These are phyloP conservation scores for Chaetomium tenue DNA, from an alignment of 495 filamentous ascomycete species.

Conservation along the genomic window DNA sequence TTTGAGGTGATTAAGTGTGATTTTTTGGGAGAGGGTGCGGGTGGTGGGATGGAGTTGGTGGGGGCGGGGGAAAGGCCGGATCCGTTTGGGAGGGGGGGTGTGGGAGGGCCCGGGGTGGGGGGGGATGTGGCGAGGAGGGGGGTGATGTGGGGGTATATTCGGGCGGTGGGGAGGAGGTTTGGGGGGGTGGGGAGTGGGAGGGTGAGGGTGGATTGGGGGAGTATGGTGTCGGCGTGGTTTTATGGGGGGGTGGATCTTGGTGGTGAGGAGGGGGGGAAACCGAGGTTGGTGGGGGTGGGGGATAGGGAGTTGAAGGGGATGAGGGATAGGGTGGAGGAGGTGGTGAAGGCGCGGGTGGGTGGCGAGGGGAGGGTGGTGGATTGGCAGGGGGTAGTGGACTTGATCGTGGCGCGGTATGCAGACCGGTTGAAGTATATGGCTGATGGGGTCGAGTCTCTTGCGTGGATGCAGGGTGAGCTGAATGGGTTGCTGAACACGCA, in stretches of 20 bases:
- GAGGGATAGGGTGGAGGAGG: slow-evolving; percentile 41
- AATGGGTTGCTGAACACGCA: slow-evolving; percentile 49
- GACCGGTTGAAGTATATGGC: slow-evolving; percentile 52
- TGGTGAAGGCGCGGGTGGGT: slow-evolving; percentile 35
- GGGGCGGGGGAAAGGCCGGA: slow-evolving; percentile 21
- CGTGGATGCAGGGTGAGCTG: slow-evolving; percentile 46
- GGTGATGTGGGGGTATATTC: slow-evolving; percentile 34
- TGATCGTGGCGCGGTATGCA: slow-evolving; percentile 59
- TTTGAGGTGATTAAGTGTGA: slow-evolving; percentile 70
- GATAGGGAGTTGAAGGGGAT: slow-evolving; percentile 42
- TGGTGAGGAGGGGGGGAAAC: slow-evolving; percentile 8
- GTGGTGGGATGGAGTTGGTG: slow-evolving; percentile 27
- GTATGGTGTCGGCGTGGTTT: slow-evolving; percentile 59
- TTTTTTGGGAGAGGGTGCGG: slow-evolving; percentile 34
- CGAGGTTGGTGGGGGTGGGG: slow-evolving; percentile 44
- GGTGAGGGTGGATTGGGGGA: slow-evolving; percentile 58
- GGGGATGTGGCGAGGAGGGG: neutral
- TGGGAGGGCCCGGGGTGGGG: neutral
- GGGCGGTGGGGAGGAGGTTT: slow-evolving; percentile 57
- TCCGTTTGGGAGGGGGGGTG: too few relatives aligned
- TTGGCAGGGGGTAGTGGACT: slow-evolving; percentile 62
- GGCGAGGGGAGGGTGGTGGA: slow-evolving; percentile 36
- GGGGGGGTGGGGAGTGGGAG: slow-evolving; percentile 55
- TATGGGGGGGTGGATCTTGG: slow-evolving; percentile 40
- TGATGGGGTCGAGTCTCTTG: slow-evolving; percentile 34